Base-by-base conservation (phyloP, 208 protist species). In the Acanthamoeba culbertsoni region DNA sequence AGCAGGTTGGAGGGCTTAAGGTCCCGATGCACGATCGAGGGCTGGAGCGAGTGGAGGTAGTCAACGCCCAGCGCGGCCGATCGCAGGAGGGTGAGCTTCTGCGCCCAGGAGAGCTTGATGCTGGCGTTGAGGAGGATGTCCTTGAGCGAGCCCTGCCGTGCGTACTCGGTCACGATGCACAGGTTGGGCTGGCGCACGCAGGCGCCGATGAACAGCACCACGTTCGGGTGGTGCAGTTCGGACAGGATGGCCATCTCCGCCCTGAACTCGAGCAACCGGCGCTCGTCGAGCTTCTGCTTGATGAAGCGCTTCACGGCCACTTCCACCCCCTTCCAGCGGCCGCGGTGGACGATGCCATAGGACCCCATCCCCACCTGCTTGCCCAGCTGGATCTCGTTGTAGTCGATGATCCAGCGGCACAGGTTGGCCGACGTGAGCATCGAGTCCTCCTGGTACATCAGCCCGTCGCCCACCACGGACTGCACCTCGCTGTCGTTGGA, bases 231-330 rank as follows among this genome's bases (percentile, higher is more conserved):
- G 59, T 62, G 86, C 10, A 92, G 43, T 37, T 51, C 37, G 6
- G 59, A 92, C 33, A 68, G 33, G 86, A 75, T 75, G 8, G 46
- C 37, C 59, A 57, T 92, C 46, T 45, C 43, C 37, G 46, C 46
- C 57, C 43, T 28, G 62, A 77, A 92, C 28, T 75, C 46, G 57
- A 75, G 57, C 86, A 92, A 75, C 57, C 43, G 37, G 23, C 43
- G 40, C 33, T 92, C 86, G 62, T 92, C 86, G 28, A 92, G 62
- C 37, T 48, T 75, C 86, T 92, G 86, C 86, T 57, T 68, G 86
- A 77, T 92, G 86, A 92, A 75, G 57, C 59, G 51, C 86, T 92
- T 92, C 43, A 92, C 86, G 28, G 86, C 86, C 86, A 92, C 86
- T 33, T 92, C 86, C n/a, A 92, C 43, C 57, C 86, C 86, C 62